Base-by-base conservation (phyloP, 768 basidiomycete genomes). In the Boletus fagicola region DNA sequence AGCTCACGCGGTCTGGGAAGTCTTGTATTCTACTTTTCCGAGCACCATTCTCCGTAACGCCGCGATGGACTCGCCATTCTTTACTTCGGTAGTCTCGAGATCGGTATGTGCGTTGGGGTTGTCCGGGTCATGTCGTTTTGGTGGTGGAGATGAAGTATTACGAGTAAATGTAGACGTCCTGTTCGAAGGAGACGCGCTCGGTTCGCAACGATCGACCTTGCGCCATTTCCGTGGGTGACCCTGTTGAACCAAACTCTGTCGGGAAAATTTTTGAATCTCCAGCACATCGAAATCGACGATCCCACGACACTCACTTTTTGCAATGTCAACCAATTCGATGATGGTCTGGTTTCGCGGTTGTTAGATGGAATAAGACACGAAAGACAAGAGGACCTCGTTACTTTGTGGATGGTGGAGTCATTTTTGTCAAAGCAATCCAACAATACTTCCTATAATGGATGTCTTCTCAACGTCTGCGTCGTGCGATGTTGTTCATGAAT, bases 261-360 rank as follows among this genome's bases (percentile, higher is more conserved):
- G 0, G 0, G 3, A 5, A 22, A 11, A 9, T n/a, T n/a, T n/a
- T n/a, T 64, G 35, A 64, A n/a, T 3, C 9, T 2, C 18, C 10
- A 1, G 11, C 24, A 30, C 51, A 40, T 53, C 48, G 35, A 54
- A 57, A 57, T 45, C 39, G 33, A 31, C 10, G 30, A 35, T 13
- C 12, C 22, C 3, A 6, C 1, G 15, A 35, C 1, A 33, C 72
- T 35, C 50, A 84, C 85, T 71, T 83, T 81, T 61, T 80, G 76
- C 44, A 86, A 65, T 1, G 79, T 76, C 16, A 82, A 63, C 86
- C 86, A 86, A 65, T 86, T 67, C 22, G 82, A 79, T 12, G 84
- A 85, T 1, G 83, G 74, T 11, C 54, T 57, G 30, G 6, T 28
- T 38, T 15, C 12, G 5, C 1, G 33, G 49, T 44, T 51, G 59